These are phyloP conservation scores for Russula earlei DNA, from an alignment of 768 basidiomycete species.

Conservation along the genomic window DNA sequence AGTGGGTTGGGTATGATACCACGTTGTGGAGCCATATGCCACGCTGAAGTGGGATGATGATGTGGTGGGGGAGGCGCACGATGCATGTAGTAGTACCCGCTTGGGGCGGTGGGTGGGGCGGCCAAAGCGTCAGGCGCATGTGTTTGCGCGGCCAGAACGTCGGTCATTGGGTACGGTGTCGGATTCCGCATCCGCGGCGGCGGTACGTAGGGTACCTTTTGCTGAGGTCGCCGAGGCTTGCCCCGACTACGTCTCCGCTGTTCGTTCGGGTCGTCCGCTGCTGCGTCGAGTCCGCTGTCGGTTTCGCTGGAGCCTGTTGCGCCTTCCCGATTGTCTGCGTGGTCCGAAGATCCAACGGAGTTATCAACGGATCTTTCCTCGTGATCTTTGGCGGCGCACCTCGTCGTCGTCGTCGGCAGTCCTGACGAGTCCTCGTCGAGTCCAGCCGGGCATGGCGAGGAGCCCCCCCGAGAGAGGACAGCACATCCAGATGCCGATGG, in stretches of 20 bases:
- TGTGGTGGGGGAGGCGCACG: background rate
- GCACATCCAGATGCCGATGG: background rate
- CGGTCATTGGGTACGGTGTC: background rate
- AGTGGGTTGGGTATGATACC: background rate
- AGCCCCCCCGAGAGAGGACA: no score
- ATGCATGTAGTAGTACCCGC: background rate
- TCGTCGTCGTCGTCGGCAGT: background rate
- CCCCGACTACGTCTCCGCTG: constrained; percentile 1
- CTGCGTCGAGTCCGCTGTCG: background rate
- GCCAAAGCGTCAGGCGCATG: background rate
- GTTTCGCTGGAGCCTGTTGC: background rate
- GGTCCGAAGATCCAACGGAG: background rate
- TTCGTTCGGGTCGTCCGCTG: background rate
- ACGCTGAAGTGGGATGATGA: background rate
- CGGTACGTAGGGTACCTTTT: constrained; percentile 3
- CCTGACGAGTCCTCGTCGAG: background rate
- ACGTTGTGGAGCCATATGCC: background rate
- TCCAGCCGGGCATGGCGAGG: no score
- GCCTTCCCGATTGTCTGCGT: constrained; percentile 6
- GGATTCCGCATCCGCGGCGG: constrained; percentile 10
- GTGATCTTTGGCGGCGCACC: constrained; percentile 7
- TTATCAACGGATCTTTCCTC: background rate
- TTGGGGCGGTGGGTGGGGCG: background rate
- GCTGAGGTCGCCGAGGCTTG: background rate
- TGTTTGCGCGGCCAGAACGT: background rate